Percentiles rank a stretch among this genome's conserved stretches.
phyloP scores from a whole-genome alignment of 306 rosid genomes.

The Astragalus glycyphyllos region DNA sequence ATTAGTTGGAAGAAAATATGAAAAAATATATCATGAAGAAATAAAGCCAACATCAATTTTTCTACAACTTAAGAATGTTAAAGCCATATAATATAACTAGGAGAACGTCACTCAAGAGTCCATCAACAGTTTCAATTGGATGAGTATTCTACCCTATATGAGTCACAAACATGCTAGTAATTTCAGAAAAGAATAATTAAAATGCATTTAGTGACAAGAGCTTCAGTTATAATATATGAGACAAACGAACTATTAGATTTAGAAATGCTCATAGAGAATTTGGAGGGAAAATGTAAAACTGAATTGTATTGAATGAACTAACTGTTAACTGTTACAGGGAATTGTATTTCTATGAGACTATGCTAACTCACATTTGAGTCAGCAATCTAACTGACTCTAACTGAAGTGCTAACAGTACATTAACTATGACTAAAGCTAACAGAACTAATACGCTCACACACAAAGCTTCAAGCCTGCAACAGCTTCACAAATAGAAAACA shows the following conservation, averaged over 20 bases:
- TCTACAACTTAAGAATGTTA: conserved; percentile 3
- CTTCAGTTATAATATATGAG: neutral
- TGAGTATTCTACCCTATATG: conserved; percentile 9
- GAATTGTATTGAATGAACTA: no score
- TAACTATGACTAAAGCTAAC: no score
- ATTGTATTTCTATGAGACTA: no score
- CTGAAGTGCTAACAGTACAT: no score
- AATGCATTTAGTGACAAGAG: conserved; percentile 9
- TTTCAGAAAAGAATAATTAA: neutral
- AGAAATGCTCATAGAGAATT: no score
- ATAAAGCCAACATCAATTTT: conserved; percentile 22
- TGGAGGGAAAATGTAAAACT: no score
- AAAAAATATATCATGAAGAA: conserved; percentile 19
- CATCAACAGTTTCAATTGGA: conserved; percentile 25
- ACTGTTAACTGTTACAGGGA: no score
- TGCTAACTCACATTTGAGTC: no score
- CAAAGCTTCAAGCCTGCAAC: conserved; percentile 24
- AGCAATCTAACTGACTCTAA: no score
- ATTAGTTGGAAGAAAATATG: conserved; percentile 37
- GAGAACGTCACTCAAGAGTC: conserved; percentile 10
- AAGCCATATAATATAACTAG: conserved; percentile 28
- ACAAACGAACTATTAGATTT: no score
- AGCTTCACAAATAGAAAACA: conserved; percentile 25
- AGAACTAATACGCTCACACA: no score
- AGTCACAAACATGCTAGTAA: conserved; percentile 19